Percentiles rank a stretch among this genome's conserved stretches.
These are phyloP conservation scores for Pestalotiopsis sp. DNA, from an alignment of 2,329 filamentous ascomycete species.

Conservation along the genomic window DNA sequence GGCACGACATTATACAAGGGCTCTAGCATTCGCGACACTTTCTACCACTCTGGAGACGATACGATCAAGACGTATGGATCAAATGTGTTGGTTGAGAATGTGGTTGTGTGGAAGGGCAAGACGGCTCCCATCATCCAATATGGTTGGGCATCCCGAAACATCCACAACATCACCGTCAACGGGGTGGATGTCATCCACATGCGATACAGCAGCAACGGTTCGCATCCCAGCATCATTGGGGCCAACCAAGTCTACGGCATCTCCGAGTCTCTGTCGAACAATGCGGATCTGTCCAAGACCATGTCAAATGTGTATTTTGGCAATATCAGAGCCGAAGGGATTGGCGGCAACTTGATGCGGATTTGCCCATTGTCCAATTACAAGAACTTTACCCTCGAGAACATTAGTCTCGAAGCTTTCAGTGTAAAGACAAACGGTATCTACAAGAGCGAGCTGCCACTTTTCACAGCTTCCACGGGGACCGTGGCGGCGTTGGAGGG, in stretches of 20 bases:
- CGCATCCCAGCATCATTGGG: slow-evolving; percentile 25
- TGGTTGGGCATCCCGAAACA: slow-evolving; percentile 34
- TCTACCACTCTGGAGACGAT: slow-evolving; percentile 40
- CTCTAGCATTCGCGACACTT: slow-evolving; percentile 31
- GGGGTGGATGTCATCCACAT: slow-evolving; percentile 31
- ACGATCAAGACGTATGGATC: slow-evolving; percentile 39
- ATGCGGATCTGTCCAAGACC: slow-evolving; percentile 17
- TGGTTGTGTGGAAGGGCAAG: slow-evolving; percentile 34
- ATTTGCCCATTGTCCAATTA: slow-evolving; percentile 21
- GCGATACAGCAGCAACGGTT: slow-evolving; percentile 23
- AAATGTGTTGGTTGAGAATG: slow-evolving; percentile 23
- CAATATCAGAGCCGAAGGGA: slow-evolving; percentile 21
- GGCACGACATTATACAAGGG: slow-evolving; percentile 37
- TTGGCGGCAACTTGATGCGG: slow-evolving; percentile 20
- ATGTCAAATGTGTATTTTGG: slow-evolving; percentile 18
- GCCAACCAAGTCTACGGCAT: slow-evolving; percentile 23
- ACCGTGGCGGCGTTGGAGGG: slow-evolving; percentile 12
- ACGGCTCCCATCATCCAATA: slow-evolving; percentile 38
- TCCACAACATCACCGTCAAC: slow-evolving; percentile 29
- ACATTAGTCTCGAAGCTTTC: slow-evolving; percentile 19
- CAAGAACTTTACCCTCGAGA: slow-evolving; percentile 20
- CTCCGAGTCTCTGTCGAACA: slow-evolving; percentile 12
- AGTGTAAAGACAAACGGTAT: slow-evolving; percentile 17
- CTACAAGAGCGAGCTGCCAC: slow-evolving; percentile 19
- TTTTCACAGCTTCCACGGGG: slow-evolving; percentile 14